Percentiles rank a stretch among this genome's conserved stretches.
Conservation (phyloP, 768 basidiomycete genomes). For the Russula emetica region DNA sequence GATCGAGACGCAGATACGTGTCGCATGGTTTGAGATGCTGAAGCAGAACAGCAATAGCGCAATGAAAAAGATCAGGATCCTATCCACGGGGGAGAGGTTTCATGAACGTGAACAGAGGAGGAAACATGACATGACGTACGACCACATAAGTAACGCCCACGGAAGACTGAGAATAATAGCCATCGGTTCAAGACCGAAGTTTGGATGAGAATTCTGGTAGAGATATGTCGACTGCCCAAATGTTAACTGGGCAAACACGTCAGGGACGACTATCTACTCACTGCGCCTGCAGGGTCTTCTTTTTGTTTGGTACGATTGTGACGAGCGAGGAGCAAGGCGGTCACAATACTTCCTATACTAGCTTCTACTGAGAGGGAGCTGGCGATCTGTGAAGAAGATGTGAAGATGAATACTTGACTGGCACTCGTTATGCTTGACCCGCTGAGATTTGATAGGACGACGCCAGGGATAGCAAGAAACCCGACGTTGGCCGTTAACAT, state of each 20-base stretch:
- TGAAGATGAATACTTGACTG: neutral
- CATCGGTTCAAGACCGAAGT: conserved; percentile 20
- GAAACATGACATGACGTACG: conserved; percentile 4
- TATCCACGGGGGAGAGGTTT: neutral
- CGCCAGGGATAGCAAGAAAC: conserved; percentile 36
- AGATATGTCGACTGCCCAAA: conserved; percentile 8
- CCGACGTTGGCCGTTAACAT: conserved; percentile 36
- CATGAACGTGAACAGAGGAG: neutral
- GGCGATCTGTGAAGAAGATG: conserved; percentile 11
- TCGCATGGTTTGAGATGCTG: conserved; percentile 6
- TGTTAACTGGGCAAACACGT: neutral
- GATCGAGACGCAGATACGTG: conserved; percentile 8
- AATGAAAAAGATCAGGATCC: conserved; percentile 20
- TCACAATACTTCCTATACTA: conserved; percentile 22
- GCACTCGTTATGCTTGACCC: neutral
- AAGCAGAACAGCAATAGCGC: conserved; percentile 21
- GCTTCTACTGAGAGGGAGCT: conserved; percentile 19
- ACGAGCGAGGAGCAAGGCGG: conserved; percentile 19
- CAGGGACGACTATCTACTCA: neutral
- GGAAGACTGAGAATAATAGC: conserved; percentile 21
- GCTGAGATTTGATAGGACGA: conserved; percentile 14
- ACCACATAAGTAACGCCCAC: conserved; percentile 20
- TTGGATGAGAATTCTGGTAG: neutral
- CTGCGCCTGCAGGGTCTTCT: conserved; percentile 13
- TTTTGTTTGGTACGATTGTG: conserved; percentile 16